phyloP scores from a whole-genome alignment of 257 asterid genomes.

The Marsdenia floribunda region DNA sequence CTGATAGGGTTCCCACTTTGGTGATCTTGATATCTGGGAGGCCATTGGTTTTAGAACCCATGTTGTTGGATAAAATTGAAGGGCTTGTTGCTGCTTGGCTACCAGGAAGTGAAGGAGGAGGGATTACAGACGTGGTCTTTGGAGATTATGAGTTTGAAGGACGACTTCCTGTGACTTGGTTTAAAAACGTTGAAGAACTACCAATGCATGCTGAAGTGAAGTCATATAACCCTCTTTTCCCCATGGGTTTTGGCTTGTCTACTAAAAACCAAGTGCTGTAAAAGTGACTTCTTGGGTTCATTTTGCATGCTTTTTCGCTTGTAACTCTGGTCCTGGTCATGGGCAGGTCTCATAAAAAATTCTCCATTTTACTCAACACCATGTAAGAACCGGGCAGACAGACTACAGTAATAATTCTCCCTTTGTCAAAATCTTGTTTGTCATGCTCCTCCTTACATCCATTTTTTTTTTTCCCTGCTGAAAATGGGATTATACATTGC shows the following conservation, averaged over 20 bases:
- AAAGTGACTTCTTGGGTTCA: not conserved
- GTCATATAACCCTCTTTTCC: conserved; percentile 58
- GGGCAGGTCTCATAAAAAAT: no score
- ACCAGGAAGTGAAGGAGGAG: conserved; percentile 81
- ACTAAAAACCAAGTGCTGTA: conserved; percentile 36
- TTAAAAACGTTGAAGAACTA: conserved; percentile 59
- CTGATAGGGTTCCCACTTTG: conserved; percentile 67
- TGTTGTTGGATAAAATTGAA: conserved; percentile 49
- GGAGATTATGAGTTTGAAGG: conserved; percentile 73
- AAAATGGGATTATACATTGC: no score
- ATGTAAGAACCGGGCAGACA: no score
- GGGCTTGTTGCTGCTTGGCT: conserved; percentile 74
- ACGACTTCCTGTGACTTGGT: conserved; percentile 75
- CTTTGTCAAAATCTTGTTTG: no score
- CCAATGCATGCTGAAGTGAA: conserved; percentile 44
- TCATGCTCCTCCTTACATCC: no score
- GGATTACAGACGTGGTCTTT: conserved; percentile 68
- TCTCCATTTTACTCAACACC: no score
- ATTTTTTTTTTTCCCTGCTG: no score
- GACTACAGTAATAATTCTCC: no score
- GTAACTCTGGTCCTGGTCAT: no score
- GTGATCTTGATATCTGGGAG: conserved; percentile 68
- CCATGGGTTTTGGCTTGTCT: conserved; percentile 65
- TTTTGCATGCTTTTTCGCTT: not conserved
- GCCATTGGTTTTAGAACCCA: conserved; percentile 63